Evolutionary conservation across 352 stramenopile species (phyloP).

Genomic region (Phytophthora kernoviae): DNA sequence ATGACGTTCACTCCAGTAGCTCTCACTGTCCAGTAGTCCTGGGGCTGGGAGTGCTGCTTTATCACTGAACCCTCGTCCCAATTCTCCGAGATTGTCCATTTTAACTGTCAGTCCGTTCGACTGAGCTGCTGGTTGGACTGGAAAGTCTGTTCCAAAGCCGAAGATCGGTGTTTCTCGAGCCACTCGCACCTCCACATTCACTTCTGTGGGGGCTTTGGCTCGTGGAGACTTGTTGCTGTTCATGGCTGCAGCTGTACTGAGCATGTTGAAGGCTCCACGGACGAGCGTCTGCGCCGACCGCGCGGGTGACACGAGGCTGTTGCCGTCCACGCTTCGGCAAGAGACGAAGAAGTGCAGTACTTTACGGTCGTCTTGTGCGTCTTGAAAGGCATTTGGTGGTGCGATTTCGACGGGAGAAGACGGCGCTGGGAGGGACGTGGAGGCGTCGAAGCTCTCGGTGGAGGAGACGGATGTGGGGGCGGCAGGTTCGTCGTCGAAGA

Average conservation of each 20-base stretch:
- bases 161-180: conserved; percentile 52
- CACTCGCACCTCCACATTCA: conserved; percentile 73
- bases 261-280: conserved; percentile 74
- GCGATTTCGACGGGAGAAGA: conserved; percentile 9
- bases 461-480: conserved; percentile 7
- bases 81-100: conserved; percentile 20
- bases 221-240: conserved; percentile 49
- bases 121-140: neutral
- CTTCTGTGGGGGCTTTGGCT: conserved; percentile 57
- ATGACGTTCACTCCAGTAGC: conserved; percentile 72
- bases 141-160: conserved; percentile 18
- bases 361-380: conserved; percentile 8
- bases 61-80: conserved; percentile 8
- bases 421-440: neutral
- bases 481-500: conserved; percentile 46
- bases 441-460: conserved; percentile 6
- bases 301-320: conserved; percentile 45
- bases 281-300: conserved; percentile 77
- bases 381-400: neutral
- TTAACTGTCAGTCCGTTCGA: conserved; percentile 8
- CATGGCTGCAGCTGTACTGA: conserved; percentile 42
- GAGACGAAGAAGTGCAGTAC: conserved; percentile 76
- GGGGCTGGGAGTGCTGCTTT: conserved; percentile 17
- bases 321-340: conserved; percentile 65
- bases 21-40: conserved; percentile 54